Base-by-base conservation (phyloP, 1,284 basidiomycete species). In the Xerocomus amazonicus region DNA sequence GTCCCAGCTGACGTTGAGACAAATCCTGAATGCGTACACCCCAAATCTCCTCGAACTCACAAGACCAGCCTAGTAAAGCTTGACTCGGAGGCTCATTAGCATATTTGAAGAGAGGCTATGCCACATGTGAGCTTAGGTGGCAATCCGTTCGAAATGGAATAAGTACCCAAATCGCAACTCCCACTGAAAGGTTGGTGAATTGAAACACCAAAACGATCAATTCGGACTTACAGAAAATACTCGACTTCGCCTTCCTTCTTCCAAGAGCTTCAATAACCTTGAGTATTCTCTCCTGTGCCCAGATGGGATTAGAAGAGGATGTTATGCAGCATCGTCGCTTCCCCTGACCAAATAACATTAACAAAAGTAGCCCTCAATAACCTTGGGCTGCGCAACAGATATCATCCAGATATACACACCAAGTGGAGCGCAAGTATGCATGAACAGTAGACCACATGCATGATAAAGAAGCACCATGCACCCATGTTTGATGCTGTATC, bases 381-480 rank as follows among this genome's bases (percentile, higher is more conserved):
- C 19, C 29, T 12, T 31, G 12, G 9, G 23, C 42, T 14, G 28
- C 32, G 16, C n/a, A 27, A 43, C 17, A 43, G n/a, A n/a, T 19
- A 45, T 44, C 40, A 26, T 37, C 17, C 17, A 42, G 33, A 47
- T 48, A 42, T 53, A 74, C 78, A 68, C 58, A 87, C 87, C 62
- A 77, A 73, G 55, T 78, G 76, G 29, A 89, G 62, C n/a, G 79
- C 83, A 46, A 89, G 70, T 29, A 76, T 71, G 56, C 79, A 80
- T 48, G 83, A 83, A 34, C 83, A 81, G 57, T 88, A 78, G 54
- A 84, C 69, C 33, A 80, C 73, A 62, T 90, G 87, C 73, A 88
- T 84, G 61, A 76, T 75, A 56, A 79, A 84, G 67, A 78, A 90
- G 57, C 81, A 84, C 88, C 87, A 90, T 9, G 86, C 84, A 43